Conservation (phyloP, 73 alveolate species). For the Stentor roeselii region DNA sequence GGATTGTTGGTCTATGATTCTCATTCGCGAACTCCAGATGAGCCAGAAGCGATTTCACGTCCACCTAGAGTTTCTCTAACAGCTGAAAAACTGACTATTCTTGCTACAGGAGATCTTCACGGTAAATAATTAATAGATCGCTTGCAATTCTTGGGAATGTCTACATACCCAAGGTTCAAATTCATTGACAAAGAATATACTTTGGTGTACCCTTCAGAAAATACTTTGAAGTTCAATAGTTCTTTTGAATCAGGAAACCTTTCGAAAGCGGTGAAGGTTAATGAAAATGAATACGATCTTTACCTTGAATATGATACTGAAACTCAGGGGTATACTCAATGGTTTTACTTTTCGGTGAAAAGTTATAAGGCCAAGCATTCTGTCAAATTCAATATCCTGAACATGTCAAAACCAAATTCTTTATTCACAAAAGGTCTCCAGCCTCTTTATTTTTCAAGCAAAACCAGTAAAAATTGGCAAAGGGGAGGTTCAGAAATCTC, state of each 20-base stretch:
- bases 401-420: constrained; percentile 66
- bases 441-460: constrained; percentile 58
- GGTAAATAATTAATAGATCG: background rate
- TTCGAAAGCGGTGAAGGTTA: constrained; percentile 33
- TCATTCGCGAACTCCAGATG: background rate
- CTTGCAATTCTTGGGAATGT: background rate
- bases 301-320: constrained; percentile 81
- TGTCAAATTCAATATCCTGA: constrained; percentile 75
- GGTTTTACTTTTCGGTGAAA: constrained; percentile 82
- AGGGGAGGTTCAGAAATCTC: constrained; percentile 49
- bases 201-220: constrained; percentile 17
- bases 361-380: constrained; percentile 52
- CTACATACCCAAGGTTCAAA: background rate
- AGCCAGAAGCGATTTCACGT: background rate
- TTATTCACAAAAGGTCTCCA: constrained; percentile 74
- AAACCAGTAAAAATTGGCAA: constrained; percentile 45
- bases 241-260: constrained; percentile 65
- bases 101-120: background rate
- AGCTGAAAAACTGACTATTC: background rate
- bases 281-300: constrained; percentile 79
- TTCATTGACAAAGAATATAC: background rate
- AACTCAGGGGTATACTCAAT: constrained; percentile 91
- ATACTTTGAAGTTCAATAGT: constrained; percentile 53
- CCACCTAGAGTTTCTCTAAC: background rate
- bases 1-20: background rate